Evolutionary conservation across 208 protist species (phyloP).

Genomic region (Crithidia expoeki): DNA sequence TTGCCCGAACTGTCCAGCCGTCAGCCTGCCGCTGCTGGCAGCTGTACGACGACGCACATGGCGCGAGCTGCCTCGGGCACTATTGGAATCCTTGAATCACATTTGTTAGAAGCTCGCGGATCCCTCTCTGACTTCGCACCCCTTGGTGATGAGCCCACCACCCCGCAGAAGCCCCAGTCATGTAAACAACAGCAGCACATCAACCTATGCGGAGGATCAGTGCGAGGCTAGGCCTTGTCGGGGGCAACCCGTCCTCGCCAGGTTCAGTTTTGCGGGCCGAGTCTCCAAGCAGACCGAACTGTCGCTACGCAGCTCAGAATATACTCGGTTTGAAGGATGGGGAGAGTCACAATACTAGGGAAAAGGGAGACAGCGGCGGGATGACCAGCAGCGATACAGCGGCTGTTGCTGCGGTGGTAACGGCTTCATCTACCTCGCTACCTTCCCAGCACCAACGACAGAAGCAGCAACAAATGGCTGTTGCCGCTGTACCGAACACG

Average conservation of each 20-base stretch:
- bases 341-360: background rate
- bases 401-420: constrained; percentile 1
- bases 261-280: background rate
- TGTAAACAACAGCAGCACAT: background rate
- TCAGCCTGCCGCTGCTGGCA: background rate
- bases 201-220: background rate
- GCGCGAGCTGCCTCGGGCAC: background rate
- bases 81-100: background rate
- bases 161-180: background rate
- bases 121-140: background rate
- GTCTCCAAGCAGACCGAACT: background rate
- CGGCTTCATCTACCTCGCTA: background rate
- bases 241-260: background rate
- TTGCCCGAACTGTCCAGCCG: background rate
- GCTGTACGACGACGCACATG: constrained; percentile 13
- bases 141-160: background rate
- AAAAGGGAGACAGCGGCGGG: background rate
- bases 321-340: background rate
- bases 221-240: background rate
- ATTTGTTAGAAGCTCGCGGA: background rate
- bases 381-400: background rate
- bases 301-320: background rate
- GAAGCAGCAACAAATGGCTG: background rate
- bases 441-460: background rate
- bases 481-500: background rate